Conservation (phyloP, 306 rosid species). For the Vicia sativa region DNA sequence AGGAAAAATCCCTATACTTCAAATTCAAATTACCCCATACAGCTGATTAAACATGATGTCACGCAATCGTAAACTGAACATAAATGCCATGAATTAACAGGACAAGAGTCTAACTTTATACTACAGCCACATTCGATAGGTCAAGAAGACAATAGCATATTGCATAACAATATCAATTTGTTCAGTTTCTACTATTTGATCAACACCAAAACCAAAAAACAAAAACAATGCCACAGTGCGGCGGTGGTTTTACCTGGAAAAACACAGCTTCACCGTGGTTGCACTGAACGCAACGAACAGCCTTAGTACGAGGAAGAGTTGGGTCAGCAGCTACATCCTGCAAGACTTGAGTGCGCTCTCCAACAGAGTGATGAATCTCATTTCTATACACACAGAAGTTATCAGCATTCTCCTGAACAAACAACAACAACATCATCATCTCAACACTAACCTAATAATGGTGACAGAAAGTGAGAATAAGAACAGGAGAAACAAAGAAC, state of each 20-base stretch:
- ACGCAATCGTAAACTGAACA: not conserved
- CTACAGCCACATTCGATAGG: constrained; percentile 89
- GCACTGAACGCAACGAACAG: constrained; percentile 87
- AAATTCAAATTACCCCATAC: constrained; percentile 1
- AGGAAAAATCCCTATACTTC: not conserved
- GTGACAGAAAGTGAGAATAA: not conserved
- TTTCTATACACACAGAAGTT: constrained; percentile 88
- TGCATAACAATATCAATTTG: not conserved
- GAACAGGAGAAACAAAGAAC: constrained; percentile 41
- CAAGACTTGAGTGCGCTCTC: constrained; percentile 88
- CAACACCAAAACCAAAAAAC: no score
- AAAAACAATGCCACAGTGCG: no score
- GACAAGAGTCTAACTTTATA: constrained; percentile 40
- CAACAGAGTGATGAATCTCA: constrained; percentile 89
- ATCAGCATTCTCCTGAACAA: constrained; percentile 87
- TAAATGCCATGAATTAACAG: constrained; percentile 16
- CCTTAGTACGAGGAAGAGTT: constrained; percentile 95
- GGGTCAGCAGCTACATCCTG: constrained; percentile 98
- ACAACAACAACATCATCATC: not conserved
- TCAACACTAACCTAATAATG: constrained; percentile 8
- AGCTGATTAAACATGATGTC: constrained; percentile 15
- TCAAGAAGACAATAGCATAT: constrained; percentile 57
- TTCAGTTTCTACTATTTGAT: not conserved
- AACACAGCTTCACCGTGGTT: constrained; percentile 99
- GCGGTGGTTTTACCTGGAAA: constrained; percentile 88